Conservation (phyloP, 176 grass and related monocot genomes). For the Oryza coarctata region DNA sequence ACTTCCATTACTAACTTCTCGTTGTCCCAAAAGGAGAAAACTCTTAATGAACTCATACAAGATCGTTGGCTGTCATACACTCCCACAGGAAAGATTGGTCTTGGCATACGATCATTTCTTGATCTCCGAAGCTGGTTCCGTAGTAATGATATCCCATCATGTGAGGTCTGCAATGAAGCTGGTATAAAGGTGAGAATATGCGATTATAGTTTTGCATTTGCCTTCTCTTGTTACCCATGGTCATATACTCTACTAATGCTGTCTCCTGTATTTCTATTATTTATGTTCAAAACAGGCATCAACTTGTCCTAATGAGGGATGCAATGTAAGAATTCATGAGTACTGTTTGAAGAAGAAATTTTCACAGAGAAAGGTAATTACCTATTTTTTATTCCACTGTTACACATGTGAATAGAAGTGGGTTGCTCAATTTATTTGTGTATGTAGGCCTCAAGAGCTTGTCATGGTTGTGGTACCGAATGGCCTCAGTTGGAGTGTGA, state of each 20-base stretch:
- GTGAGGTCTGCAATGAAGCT: constrained; percentile 88
- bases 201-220: neutral
- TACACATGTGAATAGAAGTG: neutral
- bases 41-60: constrained; percentile 67
- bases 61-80: constrained; percentile 72
- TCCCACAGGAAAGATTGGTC: constrained; percentile 61
- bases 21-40: constrained; percentile 83
- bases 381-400: neutral
- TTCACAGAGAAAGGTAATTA: constrained; percentile 52
- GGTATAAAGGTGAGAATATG: constrained; percentile 66
- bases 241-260: neutral
- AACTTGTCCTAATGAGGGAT: constrained; percentile 65
- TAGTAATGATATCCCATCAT: constrained; percentile 69
- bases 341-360: constrained; percentile 93
- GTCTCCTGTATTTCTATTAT: neutral
- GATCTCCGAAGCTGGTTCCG: constrained; percentile 86
- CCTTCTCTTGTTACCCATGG: neutral
- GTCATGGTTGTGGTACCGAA: constrained; percentile 63
- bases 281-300: constrained; percentile 54
- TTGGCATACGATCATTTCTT: constrained; percentile 82
- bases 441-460: constrained; percentile 59
- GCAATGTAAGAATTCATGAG: constrained; percentile 74
- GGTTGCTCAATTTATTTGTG: constrained; percentile 9
- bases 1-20: constrained; percentile 68
- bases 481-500: constrained; percentile 59